These are phyloP conservation scores for Tetracentron sinense DNA, from an alignment of 164 flowering plant species.

Conservation along the genomic window DNA sequence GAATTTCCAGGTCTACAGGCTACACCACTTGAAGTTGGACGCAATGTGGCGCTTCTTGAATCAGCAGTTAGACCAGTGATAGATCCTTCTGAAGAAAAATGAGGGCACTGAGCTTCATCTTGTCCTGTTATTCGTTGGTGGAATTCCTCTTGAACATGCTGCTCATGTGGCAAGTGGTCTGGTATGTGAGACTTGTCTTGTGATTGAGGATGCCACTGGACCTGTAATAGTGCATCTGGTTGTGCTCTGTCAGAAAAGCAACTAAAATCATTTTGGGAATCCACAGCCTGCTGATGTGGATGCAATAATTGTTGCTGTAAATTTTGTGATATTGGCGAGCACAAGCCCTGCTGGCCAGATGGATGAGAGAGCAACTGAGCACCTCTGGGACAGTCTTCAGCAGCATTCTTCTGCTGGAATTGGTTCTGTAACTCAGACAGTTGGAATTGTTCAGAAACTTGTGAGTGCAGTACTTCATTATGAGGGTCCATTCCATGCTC, in stretches of 20 bases:
- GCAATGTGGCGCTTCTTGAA: conserved; percentile 31
- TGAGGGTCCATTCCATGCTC: conserved; percentile 50
- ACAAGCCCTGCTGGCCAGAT: conserved; percentile 34
- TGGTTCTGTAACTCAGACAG: conserved; percentile 60
- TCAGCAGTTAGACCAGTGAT: conserved; percentile 30
- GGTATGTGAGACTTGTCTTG: conserved; percentile 35
- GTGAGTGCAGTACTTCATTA: conserved; percentile 44
- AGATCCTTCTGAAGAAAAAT: conserved; percentile 54
- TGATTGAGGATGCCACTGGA: conserved; percentile 51
- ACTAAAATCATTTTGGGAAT: conserved; percentile 43
- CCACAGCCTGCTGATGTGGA: conserved; percentile 39
- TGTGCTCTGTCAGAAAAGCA: conserved; percentile 45
- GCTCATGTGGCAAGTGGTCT: conserved; percentile 44
- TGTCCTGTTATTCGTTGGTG: conserved; percentile 50
- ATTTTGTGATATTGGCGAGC: conserved; percentile 39
- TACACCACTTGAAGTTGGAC: conserved; percentile 25
- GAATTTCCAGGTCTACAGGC: conserved; percentile 29
- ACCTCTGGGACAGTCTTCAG: conserved; percentile 37
- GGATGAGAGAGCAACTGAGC: conserved; percentile 36
- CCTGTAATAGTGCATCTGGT: conserved; percentile 40
- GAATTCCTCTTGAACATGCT: conserved; percentile 64
- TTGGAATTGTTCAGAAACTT: conserved; percentile 39
- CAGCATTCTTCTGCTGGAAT: conserved; percentile 39
- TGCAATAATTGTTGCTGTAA: conserved; percentile 52
- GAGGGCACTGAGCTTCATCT: conserved; percentile 74